Percentiles rank a stretch among this genome's conserved stretches.
These are phyloP conservation scores for Neurospora intermedia DNA, from an alignment of 495 filamentous ascomycete genomes.

Conservation along the genomic window DNA sequence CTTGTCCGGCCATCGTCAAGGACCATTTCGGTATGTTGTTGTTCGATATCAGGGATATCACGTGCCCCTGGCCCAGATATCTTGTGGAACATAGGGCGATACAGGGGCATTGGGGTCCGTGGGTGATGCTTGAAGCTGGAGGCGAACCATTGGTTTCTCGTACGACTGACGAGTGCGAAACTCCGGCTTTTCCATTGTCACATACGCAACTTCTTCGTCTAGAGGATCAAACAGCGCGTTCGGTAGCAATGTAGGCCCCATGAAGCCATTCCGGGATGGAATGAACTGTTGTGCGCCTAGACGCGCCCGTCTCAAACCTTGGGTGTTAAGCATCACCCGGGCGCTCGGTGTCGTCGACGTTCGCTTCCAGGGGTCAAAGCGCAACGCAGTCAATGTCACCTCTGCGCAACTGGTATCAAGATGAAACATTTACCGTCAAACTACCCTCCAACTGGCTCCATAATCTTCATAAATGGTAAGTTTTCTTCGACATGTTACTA, in stretches of 20 bases:
- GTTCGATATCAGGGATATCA: conserved; percentile 18
- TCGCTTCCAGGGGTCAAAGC: background rate
- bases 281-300: conserved; percentile 3
- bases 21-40: background rate
- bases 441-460: background rate
- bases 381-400: background rate
- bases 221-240: background rate
- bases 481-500: background rate
- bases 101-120: background rate
- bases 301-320: conserved; percentile 1
- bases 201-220: background rate
- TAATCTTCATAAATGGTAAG: background rate
- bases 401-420: background rate
- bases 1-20: background rate
- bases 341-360: background rate
- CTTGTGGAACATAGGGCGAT: background rate
- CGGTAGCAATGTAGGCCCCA: background rate
- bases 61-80: conserved; percentile 6
- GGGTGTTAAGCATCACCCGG: background rate
- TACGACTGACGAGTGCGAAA: conserved; percentile 10
- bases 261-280: conserved; percentile 14
- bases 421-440: background rate
- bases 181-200: conserved; percentile 1
- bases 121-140: background rate
- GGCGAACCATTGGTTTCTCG: conserved; percentile 8